Base-by-base conservation (phyloP, 305 asterid genomes). In the Rubia tinctorum region DNA sequence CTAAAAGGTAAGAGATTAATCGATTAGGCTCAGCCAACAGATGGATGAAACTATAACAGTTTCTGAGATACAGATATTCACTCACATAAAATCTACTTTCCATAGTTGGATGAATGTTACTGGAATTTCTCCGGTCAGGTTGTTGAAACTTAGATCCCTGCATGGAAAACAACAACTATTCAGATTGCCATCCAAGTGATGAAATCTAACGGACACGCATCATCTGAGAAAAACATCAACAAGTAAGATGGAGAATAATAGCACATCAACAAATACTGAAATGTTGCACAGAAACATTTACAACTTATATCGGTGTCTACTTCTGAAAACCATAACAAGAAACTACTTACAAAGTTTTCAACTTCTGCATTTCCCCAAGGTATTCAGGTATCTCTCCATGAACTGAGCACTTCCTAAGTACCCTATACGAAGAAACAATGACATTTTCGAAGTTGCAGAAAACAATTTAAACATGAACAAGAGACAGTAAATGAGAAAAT, bases 81-180 rank as follows among this genome's bases (percentile, higher is more conserved):
- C 95, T 89, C 86, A 95, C 98, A 95, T 62, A 76, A 89, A 92
- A 84, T 90, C 97, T 60, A 73, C 80, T 84, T 81, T 90, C 63
- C 73, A 72, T 64, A 90, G 87, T 40, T 74, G 61, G 78, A 14
- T 53, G 71, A 86, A 88, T 55, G 97, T 80, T 76, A 68, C 68
- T n/a, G 97, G 96, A 69, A 94, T 88, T 73, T 78, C 88, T 80
- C 95, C 98, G 55, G 85, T 82, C 87, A 94, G 83, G 76, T 87
- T 84, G 76, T 94, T 94, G 79, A 86, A 94, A 83, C 95, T 88
- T 71, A 94, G 91, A 84, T 91, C 99, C 87, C 99, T 94, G 69
- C 77, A 86, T 63, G 27, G 39, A 5, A 70, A 51, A 17, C 40
- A 11, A 37, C 22, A 27, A 11, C 22, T 7, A 64, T 30, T 70